Percentiles rank a stretch among this genome's conserved stretches.
Evolutionary conservation across 768 basidiomycete genomes (phyloP).

Genomic region (Lactarius evosmus): DNA sequence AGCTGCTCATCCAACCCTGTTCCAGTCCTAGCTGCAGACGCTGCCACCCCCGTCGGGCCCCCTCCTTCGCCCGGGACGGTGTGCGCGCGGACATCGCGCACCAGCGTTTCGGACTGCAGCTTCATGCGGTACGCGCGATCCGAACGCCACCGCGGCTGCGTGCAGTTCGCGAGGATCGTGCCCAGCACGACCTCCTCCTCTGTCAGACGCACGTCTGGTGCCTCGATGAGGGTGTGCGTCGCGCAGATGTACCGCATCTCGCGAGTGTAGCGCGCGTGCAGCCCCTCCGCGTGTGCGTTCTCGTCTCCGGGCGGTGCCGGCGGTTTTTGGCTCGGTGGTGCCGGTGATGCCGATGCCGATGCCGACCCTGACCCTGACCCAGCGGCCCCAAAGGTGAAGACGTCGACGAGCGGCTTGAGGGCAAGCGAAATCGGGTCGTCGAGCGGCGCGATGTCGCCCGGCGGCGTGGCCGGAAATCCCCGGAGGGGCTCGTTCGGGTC

Average conservation of each 20-base stretch:
- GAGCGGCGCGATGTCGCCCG: not conserved
- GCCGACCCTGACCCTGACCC: not conserved
- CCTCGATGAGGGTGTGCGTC: slow-evolving; percentile 61
- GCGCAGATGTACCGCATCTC: slow-evolving; percentile 68
- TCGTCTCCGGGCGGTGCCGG: not conserved
- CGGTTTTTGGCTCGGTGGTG: not conserved
- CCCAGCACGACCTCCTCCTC: slow-evolving; percentile 78
- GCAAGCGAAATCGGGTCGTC: slow-evolving; percentile 16
- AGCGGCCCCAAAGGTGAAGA: not conserved
- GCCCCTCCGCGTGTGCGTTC: not conserved
- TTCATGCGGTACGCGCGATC: slow-evolving; percentile 62
- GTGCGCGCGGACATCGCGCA: slow-evolving; percentile 46
- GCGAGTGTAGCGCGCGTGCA: slow-evolving; percentile 55
- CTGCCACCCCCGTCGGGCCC: too few relatives aligned
- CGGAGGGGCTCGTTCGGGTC: slow-evolving; percentile 35
- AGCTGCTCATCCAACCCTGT: slow-evolving; percentile 33
- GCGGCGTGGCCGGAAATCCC: not conserved
- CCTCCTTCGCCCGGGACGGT: slow-evolving; percentile 24
- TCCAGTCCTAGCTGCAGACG: not conserved
- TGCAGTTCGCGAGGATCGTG: slow-evolving; percentile 69
- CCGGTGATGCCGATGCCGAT: not conserved
- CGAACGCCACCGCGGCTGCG: slow-evolving; percentile 56
- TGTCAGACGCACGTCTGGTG: slow-evolving; percentile 50
- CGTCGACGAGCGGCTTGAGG: slow-evolving; percentile 16
- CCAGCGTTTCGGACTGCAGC: slow-evolving; percentile 53